Evolutionary conservation across 2,329 filamentous ascomycete genomes (phyloP), one percentile per base, ranked within the genome.

Genomic region (Rutstroemia sydowiana): DNA sequence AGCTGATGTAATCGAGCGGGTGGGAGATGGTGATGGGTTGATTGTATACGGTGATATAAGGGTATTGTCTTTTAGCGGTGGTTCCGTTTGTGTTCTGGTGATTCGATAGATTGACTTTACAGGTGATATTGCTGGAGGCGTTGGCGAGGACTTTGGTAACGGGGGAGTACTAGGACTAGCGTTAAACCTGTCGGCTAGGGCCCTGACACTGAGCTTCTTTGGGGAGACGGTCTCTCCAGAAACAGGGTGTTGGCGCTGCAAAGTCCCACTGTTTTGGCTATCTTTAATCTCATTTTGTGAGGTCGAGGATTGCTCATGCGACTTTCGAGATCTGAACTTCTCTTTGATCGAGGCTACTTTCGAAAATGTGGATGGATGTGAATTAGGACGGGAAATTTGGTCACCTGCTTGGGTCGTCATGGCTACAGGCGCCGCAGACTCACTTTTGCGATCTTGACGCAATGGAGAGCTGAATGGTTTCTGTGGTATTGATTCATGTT

Each of bases 121-220:
- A 14, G 47, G 36, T 26, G 45, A 41, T 40, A 53, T 58, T 7
- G 49, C n/a, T 20, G 16, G n/a, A 16, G 56, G 50, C 16, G 55
- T 48, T 23, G 55, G 60, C 20, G 42, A 20, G 41, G 52, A 51
- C 7, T 51, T 42, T 40, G 49, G 41, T 3, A 31, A 39, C 5
- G 40, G 48, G 5, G 54, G 36, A 34, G 30, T 28, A 14, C 41
- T 43, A 34, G 53, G 48, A 10, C 45, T 46, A 41, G 46, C 55
- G 30, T 62, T 58, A 39, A 64, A 66, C 43, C 55, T 64, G 16
- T 62, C 64, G 18, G 63, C 59, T 5, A 66, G 52, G 40, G 60
- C 59, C 47, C 58, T 65, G 16, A 66, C 61, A 21, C 58, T 65
- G 8, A 55, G 16, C 9, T 45, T 45, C 31, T 45, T 51, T 2